These are phyloP conservation scores for Pisolithus thermaeus DNA, from an alignment of 1,284 basidiomycete genomes.

Conservation along the genomic window DNA sequence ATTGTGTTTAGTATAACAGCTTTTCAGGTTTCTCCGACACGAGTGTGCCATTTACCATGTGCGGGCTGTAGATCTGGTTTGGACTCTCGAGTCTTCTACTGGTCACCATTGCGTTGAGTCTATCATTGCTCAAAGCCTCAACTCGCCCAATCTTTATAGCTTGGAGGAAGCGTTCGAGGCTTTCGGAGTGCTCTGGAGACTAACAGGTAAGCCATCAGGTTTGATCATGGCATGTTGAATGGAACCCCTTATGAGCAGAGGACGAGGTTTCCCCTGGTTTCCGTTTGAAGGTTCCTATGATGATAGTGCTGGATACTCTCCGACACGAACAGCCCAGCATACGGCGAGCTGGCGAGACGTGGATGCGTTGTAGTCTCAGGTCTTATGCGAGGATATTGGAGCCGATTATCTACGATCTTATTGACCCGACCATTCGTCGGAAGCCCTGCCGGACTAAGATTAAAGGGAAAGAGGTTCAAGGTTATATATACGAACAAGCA, in stretches of 20 bases:
- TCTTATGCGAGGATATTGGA: constrained; percentile 86
- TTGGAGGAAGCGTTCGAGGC: constrained; percentile 70
- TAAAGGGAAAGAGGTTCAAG: constrained; percentile 60
- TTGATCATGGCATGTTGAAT: constrained; percentile 4
- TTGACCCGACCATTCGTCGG: constrained; percentile 63
- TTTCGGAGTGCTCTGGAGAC: constrained; percentile 90
- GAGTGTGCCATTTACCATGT: constrained; percentile 72
- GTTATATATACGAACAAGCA: constrained; percentile 63
- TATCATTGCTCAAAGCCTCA: constrained; percentile 68
- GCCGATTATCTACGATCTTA: constrained; percentile 75
- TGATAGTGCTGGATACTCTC: constrained; percentile 81
- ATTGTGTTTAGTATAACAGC: constrained; percentile 33
- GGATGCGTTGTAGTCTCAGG: constrained; percentile 92
- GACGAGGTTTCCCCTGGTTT: constrained; percentile 79
- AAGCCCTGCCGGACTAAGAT: constrained; percentile 46
- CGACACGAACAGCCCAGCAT: constrained; percentile 69
- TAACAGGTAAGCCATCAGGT: constrained; percentile 58
- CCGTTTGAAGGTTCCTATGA: constrained; percentile 78
- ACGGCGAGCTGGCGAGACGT: constrained; percentile 82
- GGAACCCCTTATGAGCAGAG: constrained; percentile 43
- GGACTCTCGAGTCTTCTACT: constrained; percentile 70
- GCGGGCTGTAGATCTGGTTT: constrained; percentile 81
- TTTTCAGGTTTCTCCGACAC: constrained; percentile 73
- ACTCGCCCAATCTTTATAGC: constrained; percentile 42
- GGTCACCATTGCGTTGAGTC: constrained; percentile 67